Evolutionary conservation across 2,329 filamentous ascomycete genomes (phyloP).

Genomic region (Hymenoscyphus infarciens): DNA sequence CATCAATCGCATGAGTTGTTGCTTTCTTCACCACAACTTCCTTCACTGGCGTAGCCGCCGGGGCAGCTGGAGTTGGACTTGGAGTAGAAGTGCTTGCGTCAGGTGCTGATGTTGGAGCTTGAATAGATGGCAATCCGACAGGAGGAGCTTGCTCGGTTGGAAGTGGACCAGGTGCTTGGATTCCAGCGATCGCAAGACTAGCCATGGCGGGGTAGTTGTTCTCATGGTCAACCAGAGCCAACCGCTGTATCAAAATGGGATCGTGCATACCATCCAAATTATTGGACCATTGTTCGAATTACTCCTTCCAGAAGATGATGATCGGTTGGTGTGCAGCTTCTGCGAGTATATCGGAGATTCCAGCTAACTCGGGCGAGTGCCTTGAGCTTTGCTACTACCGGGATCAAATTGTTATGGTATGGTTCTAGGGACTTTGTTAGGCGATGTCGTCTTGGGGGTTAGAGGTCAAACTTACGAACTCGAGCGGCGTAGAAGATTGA

Average conservation of each 20-base stretch:
- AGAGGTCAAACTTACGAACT: conserved; percentile 6
- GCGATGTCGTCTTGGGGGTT: not conserved
- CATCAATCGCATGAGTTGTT: too few relatives aligned
- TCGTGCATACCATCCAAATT: conserved; percentile 13
- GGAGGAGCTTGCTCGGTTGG: not conserved
- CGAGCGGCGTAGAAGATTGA: conserved; percentile 11
- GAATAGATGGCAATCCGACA: not conserved
- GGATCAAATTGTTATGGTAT: conserved; percentile 10
- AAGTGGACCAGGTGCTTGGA: not conserved
- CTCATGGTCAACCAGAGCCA: conserved; percentile 7
- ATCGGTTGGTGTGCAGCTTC: conserved; percentile 12
- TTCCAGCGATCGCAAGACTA: not conserved
- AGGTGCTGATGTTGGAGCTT: not conserved
- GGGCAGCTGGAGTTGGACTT: conserved; percentile 4
- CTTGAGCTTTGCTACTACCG: conserved; percentile 11
- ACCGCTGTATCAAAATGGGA: conserved; percentile 4
- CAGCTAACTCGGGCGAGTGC: conserved; percentile 14
- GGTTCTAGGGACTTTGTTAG: conserved; percentile 7
- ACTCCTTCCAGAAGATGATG: conserved; percentile 16
- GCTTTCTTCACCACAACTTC: conserved; percentile 2
- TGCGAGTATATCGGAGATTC: conserved; percentile 10
- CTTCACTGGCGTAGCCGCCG: conserved; percentile 4
- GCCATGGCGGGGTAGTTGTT: conserved; percentile 10
- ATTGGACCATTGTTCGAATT: conserved; percentile 13
- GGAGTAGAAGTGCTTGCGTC: not conserved